Base-by-base conservation (phyloP, 768 basidiomycete genomes). In the Hericium alpestre region DNA sequence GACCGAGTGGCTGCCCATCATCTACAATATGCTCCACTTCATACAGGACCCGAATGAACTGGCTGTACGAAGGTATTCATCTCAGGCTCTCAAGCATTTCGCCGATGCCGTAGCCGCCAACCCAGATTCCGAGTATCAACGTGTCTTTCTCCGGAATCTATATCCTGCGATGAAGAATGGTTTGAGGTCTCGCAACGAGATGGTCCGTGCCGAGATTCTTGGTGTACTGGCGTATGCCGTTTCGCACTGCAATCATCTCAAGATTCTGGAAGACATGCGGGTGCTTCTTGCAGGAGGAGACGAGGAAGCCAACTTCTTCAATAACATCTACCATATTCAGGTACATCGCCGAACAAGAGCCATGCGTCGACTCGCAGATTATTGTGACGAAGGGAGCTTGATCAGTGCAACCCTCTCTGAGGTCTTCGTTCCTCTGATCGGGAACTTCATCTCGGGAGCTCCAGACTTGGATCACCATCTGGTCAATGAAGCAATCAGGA, bases 231-330 rank as follows among this genome's bases (percentile, higher is more conserved):
- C 86, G 0, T 80, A 86, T 61, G 84, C 87, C 1, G 83, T 94
- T 6, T 72, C 76, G 38, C 80, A 78, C 59, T 89, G 87, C 61
- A 72, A 76, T 6, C 70, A 75, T 18, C 73, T 93, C 32, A 65
- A 72, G 0, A 69, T 79, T 2, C 70, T 97, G 25, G 82, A 82
- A 52, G 93, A 97, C 66, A 84, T 98, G 83, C 81, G 74, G 22
- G 77, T 83, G 11, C 71, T 98, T 7, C 77, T 97, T 37, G 90
- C 89, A 8, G 82, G 77, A 16, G 94, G 91, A 1, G 93, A 98
- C 66, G 86, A 89, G 51, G 95, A 99, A 69, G 93, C 92, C 37
- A 93, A 87, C 66, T 94, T 98, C 73, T 98, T 99, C 79, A 86
- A 86, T 75, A 99, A 99, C 69, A 83, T 97, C 51, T 81, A 87